Base-by-base conservation (phyloP, 257 asterid genomes). In the Fraxinus pennsylvanica region DNA sequence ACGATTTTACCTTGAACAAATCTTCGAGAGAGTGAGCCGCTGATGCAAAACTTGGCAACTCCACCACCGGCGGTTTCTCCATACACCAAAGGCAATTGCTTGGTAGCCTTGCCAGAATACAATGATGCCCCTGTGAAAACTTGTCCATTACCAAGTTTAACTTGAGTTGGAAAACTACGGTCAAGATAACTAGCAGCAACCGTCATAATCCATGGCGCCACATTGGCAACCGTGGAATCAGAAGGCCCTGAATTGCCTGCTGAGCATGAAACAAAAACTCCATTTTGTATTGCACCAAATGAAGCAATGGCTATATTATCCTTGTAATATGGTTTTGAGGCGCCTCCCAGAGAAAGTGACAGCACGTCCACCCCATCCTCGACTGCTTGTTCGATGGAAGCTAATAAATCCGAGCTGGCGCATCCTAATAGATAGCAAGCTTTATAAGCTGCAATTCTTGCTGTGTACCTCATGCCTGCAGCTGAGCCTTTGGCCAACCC, bases 141-240 rank as follows among this genome's bases (percentile, higher is more conserved):
- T 61, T 22, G 82, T 33, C 87, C 89, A 50, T 91, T 75, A 1
- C 96, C 97, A 0, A 91, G 89, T 15, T 74, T 52, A 15, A 90
- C 81, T 10, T 13, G 69, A 14, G 91, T 81, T 3, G 91, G 91
- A 57, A 92, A 91, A 29, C 54, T 71, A 0, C 94, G 87, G 71
- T 90, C 93, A 38, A 73, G 84, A 76, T 84, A 85, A 89, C 96
- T 93, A 0, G 98, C 98, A 13, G 89, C 96, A 65, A 92, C 97
- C 0, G 98, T 91, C 75, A 84, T 84, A 38, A 93, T 80, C 98
- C 98, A 93, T 0, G 98, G 98, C 0, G 98, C 93, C 21, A 66
- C 72, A 50, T 92, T 94, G 73, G 85, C 79, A 2, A 88, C 89
- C 0, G 87, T 76, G n/a, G 92, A 88, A 29, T 19, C 72, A 0